Evolutionary conservation across 2,329 filamentous ascomycete species (phyloP).

Genomic region (Curvularia hawaiiensis): DNA sequence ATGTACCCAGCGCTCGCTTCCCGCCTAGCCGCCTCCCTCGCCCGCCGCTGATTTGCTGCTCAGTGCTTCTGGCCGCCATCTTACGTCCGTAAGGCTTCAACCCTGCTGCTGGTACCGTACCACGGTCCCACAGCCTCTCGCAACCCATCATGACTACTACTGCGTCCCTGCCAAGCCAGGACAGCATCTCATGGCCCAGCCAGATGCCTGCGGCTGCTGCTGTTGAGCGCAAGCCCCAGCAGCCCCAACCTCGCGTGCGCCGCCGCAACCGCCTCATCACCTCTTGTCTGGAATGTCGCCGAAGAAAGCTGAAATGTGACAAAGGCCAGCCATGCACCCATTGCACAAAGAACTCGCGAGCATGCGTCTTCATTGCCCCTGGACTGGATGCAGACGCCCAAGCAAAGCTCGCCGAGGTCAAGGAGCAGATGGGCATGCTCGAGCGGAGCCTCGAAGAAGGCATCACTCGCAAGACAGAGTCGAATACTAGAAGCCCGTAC

Average conservation of each 20-base stretch:
- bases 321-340: conserved; percentile 74
- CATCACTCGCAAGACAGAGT: conserved; percentile 57
- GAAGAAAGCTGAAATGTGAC: conserved; percentile 79
- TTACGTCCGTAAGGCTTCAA: conserved; percentile 11
- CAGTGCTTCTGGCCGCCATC: not conserved
- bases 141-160: conserved; percentile 13
- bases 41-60: conserved; percentile 8
- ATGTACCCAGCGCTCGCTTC: conserved; percentile 6
- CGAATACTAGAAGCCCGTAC: conserved; percentile 9
- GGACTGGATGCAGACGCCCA: conserved; percentile 72
- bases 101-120: not conserved
- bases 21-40: not conserved
- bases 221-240: conserved; percentile 24
- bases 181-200: not conserved
- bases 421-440: conserved; percentile 75
- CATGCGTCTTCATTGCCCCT: conserved; percentile 68
- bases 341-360: conserved; percentile 59
- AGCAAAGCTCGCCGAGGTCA: conserved; percentile 74
- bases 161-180: conserved; percentile 7
- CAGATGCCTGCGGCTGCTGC: conserved; percentile 4
- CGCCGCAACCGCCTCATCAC: conserved; percentile 48
- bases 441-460: conserved; percentile 73
- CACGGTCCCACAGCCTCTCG: not conserved
- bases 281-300: conserved; percentile 56
- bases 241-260: conserved; percentile 38